These are phyloP conservation scores for Candolleomyces efflorescens DNA, from an alignment of 768 basidiomycete genomes.

Conservation along the genomic window DNA sequence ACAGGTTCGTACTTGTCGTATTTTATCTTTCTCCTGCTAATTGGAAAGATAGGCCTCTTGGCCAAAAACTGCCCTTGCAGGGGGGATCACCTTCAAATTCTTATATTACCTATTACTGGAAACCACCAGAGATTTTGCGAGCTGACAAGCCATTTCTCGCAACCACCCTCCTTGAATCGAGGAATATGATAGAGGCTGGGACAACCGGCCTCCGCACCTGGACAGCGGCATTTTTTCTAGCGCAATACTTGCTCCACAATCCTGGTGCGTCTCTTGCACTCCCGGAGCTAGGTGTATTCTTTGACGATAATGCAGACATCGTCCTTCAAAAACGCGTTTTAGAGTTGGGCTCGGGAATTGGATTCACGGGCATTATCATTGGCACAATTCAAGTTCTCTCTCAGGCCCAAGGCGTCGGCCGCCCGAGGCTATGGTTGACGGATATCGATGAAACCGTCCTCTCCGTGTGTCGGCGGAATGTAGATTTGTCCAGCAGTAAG, in stretches of 20 bases:
- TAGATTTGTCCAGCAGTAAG: slow-evolving; percentile 67
- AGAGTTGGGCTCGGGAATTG: slow-evolving; percentile 73
- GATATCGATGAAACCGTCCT: slow-evolving; percentile 67
- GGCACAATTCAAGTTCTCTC: slow-evolving; percentile 48
- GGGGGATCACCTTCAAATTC: slow-evolving; percentile 44
- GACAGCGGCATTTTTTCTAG: slow-evolving; percentile 65
- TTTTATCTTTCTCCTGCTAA: slow-evolving; percentile 1
- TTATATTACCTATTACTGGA: slow-evolving; percentile 68
- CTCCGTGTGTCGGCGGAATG: slow-evolving; percentile 53
- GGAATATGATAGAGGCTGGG: slow-evolving; percentile 67
- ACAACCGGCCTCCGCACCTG: slow-evolving; percentile 82
- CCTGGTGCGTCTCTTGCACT: slow-evolving; percentile 36
- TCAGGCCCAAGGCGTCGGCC: not conserved
- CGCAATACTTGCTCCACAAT: slow-evolving; percentile 54
- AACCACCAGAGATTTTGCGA: slow-evolving; percentile 1
- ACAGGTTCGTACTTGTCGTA: slow-evolving; percentile 26
- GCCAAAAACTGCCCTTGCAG: slow-evolving; percentile 17
- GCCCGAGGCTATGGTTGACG: slow-evolving; percentile 34
- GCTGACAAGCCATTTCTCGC: slow-evolving; percentile 28
- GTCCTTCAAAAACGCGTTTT: slow-evolving; percentile 46
- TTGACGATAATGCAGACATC: slow-evolving; percentile 35
- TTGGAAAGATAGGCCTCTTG: slow-evolving; percentile 11
- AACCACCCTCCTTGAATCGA: slow-evolving; percentile 68
- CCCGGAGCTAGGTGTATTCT: not conserved
- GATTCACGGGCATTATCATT: slow-evolving; percentile 67